Evolutionary conservation across 768 basidiomycete species (phyloP).

Genomic region (Amanita pallidorosea): DNA sequence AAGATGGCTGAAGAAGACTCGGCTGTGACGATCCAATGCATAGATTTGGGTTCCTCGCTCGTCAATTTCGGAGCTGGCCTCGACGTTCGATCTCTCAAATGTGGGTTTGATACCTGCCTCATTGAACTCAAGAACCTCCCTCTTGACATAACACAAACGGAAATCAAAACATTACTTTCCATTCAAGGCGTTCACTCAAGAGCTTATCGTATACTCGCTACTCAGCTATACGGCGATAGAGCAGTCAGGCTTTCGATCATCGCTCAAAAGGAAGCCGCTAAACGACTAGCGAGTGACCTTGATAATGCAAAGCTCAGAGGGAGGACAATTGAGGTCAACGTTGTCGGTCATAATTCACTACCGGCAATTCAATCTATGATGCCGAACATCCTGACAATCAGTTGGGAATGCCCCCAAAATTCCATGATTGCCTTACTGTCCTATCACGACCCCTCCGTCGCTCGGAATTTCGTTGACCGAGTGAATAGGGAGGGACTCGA

Average conservation of each 20-base stretch:
- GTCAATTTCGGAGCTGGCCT: constrained; percentile 10
- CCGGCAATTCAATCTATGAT: neutral
- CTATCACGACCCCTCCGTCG: neutral
- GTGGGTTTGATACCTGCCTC: constrained; percentile 10
- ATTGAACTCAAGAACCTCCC: constrained; percentile 9
- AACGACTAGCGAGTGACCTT: neutral
- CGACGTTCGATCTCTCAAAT: constrained; percentile 6
- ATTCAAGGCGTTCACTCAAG: constrained; percentile 1
- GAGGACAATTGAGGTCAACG: neutral
- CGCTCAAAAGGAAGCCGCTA: neutral
- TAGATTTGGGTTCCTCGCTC: constrained; percentile 8
- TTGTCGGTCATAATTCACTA: neutral
- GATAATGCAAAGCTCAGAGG: neutral
- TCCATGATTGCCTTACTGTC: neutral
- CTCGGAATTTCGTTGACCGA: neutral
- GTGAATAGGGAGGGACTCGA: neutral
- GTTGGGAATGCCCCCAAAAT: neutral
- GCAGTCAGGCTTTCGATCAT: neutral
- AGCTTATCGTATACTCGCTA: neutral
- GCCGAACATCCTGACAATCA: neutral
- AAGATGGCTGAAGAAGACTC: constrained; percentile 3
- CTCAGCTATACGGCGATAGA: constrained; percentile 2
- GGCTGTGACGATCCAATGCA: constrained; percentile 6
- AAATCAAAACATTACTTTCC: constrained; percentile 5
- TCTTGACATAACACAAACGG: neutral